phyloP scores from a whole-genome alignment of 106 monocot species.

The Phalaenopsis equestris region DNA sequence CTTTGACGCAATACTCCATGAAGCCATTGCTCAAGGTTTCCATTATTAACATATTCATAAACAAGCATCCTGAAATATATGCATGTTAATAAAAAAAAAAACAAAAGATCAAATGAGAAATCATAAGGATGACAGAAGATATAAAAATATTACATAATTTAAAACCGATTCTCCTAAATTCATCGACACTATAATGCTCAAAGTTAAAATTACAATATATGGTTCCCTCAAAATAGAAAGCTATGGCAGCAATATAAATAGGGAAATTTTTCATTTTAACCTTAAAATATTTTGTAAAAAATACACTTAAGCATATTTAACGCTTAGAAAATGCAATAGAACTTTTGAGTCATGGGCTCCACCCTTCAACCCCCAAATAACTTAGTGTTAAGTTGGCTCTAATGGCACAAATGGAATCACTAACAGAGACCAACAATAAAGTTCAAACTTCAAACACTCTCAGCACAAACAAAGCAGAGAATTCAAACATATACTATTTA shows the following conservation, averaged over 20 bases:
- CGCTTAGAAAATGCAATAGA: too few species aligned
- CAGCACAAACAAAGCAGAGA: not conserved
- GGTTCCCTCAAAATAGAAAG: not conserved
- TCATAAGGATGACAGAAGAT: not conserved
- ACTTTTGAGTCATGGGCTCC: too few species aligned
- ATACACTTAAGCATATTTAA: too few species aligned
- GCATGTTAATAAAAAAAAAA: not conserved
- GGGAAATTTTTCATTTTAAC: not conserved
- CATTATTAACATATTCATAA: conserved; percentile 79
- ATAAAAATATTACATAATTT: not conserved
- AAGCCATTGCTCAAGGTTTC: conserved; percentile 83
- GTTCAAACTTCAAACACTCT: too few species aligned
- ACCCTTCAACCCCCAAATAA: too few species aligned
- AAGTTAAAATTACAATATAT: too few species aligned
- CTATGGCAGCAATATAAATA: not conserved
- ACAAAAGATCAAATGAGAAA: not conserved
- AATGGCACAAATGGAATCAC: too few species aligned
- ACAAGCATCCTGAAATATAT: conserved; percentile 57
- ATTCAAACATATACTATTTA: not conserved
- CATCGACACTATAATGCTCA: too few species aligned
- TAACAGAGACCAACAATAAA: too few species aligned
- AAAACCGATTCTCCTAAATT: not conserved
- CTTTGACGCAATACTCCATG: conserved; percentile 53
- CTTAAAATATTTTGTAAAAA: too few species aligned
- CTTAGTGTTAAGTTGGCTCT: too few species aligned